Evolutionary conservation across 2,329 filamentous ascomycete species (phyloP).

Genomic region (Curvularia sp.): DNA sequence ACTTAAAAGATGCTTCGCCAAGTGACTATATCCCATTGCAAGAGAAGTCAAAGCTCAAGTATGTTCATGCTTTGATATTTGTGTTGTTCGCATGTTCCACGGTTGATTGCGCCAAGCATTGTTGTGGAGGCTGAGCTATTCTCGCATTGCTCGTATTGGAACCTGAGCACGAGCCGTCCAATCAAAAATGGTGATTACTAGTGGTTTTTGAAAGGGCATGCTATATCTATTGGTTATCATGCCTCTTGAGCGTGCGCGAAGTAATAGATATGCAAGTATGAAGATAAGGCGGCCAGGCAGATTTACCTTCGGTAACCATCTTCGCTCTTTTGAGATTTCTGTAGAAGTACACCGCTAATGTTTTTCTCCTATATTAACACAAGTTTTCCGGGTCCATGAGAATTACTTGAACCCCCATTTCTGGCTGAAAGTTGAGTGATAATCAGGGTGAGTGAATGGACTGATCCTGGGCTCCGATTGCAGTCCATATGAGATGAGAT

Average conservation of each 20-base stretch:
- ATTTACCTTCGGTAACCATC: background rate
- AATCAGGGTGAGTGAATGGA: background rate
- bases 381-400: too few relatives aligned
- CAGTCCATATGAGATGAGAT: background rate
- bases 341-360: background rate
- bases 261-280: background rate
- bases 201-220: background rate
- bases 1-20: background rate
- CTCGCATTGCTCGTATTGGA: constrained; percentile 28
- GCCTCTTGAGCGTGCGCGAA: background rate
- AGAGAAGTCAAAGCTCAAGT: background rate
- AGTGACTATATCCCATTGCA: background rate
- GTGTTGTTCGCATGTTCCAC: background rate
- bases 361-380: background rate
- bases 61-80: background rate
- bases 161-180: background rate
- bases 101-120: constrained; percentile 19
- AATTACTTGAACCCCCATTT: background rate
- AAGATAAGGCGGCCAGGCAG: background rate
- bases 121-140: constrained; percentile 20
- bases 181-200: background rate
- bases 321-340: background rate
- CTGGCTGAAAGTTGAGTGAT: background rate
- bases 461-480: background rate
- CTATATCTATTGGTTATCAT: background rate